Evolutionary conservation across 495 filamentous ascomycete genomes (phyloP), one percentile per base, ranked within the genome.

Genomic region (Hypoxylon fragiforme): DNA sequence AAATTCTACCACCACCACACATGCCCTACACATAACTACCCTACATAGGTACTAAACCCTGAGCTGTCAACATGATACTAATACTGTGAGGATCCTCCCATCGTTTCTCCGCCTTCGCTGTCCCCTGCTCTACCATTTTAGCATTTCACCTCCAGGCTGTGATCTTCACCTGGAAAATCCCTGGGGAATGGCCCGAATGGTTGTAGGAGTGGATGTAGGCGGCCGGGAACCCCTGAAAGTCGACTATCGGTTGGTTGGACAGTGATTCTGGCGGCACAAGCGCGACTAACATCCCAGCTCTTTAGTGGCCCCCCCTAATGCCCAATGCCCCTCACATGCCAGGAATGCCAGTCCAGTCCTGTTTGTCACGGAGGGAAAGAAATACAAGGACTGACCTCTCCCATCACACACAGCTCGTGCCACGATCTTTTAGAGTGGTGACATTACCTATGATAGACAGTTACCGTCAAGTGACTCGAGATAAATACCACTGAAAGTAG

Each of bases 141-240:
- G 41, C 37, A 46, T 9, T 28, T 4, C 4, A 4, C 9, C 24
- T 28, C 31, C 54, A 36, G 42, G 48, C 57, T 61, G 41, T 30
- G 58, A 62, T 56, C 58, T 56, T 62, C 58, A 62, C 58, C 58
- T 62, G 52, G 52, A 52, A 45, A 46, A n/a, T n/a, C 19, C 26
- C 41, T 52, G 47, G 58, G 58, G 58, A 53, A 24, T 62, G 47
- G 47, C 58, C 58, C 58, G 58, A 56, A 62, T 62, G 58, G 58
- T 16, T 48, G 21, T 48, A 20, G 30, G 47, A 56, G 58, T 62
- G 58, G 58, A 30, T 48, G 47, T 48, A 49, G 52, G 58, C 51
- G 51, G 51, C 41, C 46, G 41, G 51, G 51, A 50, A 51, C 50
- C 57, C 57, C 57, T 61, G 51, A 44, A 50, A n/a, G 35, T 36